Evolutionary conservation across 1,284 basidiomycete genomes (phyloP), one percentile per base, ranked within the genome.

Genomic region (Moesziomyces globuligerus): DNA sequence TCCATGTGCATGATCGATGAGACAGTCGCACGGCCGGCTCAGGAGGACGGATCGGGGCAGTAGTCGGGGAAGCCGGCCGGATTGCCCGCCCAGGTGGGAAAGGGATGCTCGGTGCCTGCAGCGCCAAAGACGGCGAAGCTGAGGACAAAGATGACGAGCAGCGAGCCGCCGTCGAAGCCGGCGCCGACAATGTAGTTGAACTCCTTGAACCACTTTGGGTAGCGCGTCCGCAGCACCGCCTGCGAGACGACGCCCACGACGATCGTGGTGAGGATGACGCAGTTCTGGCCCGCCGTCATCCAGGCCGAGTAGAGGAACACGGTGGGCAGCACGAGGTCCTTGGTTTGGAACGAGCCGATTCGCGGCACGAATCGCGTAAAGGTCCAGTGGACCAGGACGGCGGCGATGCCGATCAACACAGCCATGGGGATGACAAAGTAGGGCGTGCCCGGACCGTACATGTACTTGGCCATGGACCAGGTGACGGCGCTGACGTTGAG

Each of bases 151-250:
- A 88, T 85, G 85, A 89, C 88, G 43, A 88, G 84, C 74, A 90
- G 88, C 7, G 88, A 87, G 15, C 89, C 89, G 34, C 89, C 89
- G 72, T 90, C 89, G 34, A 89, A 81, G 3, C 88, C 89, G 25
- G 88, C 89, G 9, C 87, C 88, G 1, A 90, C 83, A 52, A 90
- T 85, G 74, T 89, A 90, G 81, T 89, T 90, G 83, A 89, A 89
- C 78, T 88, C 87, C 75, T 85, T 83, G 84, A 87, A 87, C 85
- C 84, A 75, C 15, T 83, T 75, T 3, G 88, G 88, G 62, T 88
- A 86, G 55, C 87, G 86, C 42, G 82, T 84, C 48, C 88, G 83
- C n/a, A 89, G 74, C 86, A 86, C 89, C 3, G 87, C 76, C 72
- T 89, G 88, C 4, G 87, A 88, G 17, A 86, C 75, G 36, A 89